Percentiles rank a stretch among this genome's conserved stretches.
Conservation (phyloP, 2,329 filamentous ascomycete species). For the Penicillium sp. region DNA sequence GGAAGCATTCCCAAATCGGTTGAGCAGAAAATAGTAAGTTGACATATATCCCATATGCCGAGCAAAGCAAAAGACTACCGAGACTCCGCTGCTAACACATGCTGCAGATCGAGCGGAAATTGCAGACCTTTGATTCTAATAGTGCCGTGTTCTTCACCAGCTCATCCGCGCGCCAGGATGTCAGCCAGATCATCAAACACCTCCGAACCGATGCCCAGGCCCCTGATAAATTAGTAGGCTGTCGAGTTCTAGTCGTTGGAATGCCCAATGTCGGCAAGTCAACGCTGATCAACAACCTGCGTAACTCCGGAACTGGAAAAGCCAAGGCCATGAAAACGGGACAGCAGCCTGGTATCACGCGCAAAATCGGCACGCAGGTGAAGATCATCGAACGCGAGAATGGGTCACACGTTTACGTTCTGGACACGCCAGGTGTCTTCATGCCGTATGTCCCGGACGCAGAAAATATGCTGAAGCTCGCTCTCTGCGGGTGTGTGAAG, state of each 20-base stretch:
- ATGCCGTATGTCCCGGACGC: constrained; percentile 82
- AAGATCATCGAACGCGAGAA: constrained; percentile 65
- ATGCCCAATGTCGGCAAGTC: constrained; percentile 99
- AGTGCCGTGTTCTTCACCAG: constrained; percentile 38
- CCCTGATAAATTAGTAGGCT: constrained; percentile 63
- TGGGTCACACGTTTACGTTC: constrained; percentile 67
- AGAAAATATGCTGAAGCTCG: constrained; percentile 91
- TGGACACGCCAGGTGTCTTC: constrained; percentile 94
- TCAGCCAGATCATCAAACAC: constrained; percentile 34
- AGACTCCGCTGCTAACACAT: neutral
- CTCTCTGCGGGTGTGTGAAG: constrained; percentile 84
- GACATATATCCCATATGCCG: neutral
- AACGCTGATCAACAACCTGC: constrained; percentile 82
- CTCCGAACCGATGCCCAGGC: constrained; percentile 30
- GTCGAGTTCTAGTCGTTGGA: constrained; percentile 81
- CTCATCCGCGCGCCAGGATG: constrained; percentile 31
- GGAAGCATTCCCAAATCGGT: constrained; percentile 47
- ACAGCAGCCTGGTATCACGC: constrained; percentile 81
- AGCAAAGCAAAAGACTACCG: neutral
- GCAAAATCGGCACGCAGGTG: constrained; percentile 77
- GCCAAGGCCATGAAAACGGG: constrained; percentile 78
- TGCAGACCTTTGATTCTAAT: constrained; percentile 35
- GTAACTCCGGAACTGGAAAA: constrained; percentile 61
- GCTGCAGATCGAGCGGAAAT: constrained; percentile 31
- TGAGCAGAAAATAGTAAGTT: constrained; percentile 41